Evolutionary conservation across 208 protist species (phyloP).

Genomic region (Leishmania arabica): DNA sequence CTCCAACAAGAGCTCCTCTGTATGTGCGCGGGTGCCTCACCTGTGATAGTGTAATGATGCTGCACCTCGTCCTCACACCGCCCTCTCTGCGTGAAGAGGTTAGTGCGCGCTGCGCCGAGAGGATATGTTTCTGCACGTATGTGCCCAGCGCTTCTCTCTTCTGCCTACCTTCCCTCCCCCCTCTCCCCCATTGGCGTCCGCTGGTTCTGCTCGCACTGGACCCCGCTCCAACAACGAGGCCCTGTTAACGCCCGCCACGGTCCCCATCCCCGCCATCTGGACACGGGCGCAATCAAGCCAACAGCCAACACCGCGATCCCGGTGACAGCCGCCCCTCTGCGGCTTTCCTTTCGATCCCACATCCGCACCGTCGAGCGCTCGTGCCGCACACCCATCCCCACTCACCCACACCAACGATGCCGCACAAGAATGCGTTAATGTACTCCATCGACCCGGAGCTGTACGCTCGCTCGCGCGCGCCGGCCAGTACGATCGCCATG

Average conservation of each 20-base stretch:
- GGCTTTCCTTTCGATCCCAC: not conserved
- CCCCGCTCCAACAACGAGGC: not conserved
- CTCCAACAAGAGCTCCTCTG: not conserved
- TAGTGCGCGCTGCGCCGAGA: not conserved
- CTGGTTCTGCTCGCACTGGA: not conserved
- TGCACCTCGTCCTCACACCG: not conserved
- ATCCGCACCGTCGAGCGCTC: not conserved
- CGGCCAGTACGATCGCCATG: constrained; percentile 68
- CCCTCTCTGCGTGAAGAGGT: not conserved
- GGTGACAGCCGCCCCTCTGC: not conserved
- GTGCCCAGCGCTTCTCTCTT: not conserved
- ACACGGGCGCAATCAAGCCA: not conserved
- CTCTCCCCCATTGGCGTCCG: not conserved
- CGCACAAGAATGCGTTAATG: constrained; percentile 35
- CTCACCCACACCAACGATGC: constrained; percentile 7
- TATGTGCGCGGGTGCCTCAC: not conserved
- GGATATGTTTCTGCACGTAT: not conserved
- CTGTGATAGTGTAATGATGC: not conserved
- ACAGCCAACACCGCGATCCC: not conserved
- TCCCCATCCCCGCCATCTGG: not conserved
- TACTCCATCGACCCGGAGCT: constrained; percentile 67
- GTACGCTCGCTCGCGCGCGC: constrained; percentile 50
- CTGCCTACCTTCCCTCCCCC: not conserved
- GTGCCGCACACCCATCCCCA: not conserved
- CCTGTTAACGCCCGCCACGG: not conserved